Evolutionary conservation across 495 filamentous ascomycete species (phyloP).

Genomic region (Annulohypoxylon moriforme): DNA sequence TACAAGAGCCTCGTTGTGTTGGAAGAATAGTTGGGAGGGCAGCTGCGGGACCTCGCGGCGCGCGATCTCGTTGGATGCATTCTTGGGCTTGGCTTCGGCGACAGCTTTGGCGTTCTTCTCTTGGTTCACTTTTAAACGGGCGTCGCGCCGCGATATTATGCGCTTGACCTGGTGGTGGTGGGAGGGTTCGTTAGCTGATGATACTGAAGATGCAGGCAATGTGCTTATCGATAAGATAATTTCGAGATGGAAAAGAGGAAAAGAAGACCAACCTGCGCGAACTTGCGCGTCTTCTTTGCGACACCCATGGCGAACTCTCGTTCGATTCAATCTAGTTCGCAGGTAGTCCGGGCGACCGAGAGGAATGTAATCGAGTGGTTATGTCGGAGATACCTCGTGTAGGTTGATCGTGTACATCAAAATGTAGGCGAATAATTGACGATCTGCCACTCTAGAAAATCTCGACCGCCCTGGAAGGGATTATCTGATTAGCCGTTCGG

Average conservation of each 20-base stretch:
- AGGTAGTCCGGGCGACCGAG: not conserved
- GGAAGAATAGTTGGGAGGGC: slow-evolving; percentile 91
- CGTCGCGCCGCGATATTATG: slow-evolving; percentile 70
- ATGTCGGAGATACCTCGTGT: not conserved
- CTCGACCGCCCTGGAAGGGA: slow-evolving; percentile 45
- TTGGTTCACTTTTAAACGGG: slow-evolving; percentile 67
- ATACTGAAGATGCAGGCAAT: not conserved
- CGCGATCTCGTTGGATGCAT: slow-evolving; percentile 61
- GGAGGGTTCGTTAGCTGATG: slow-evolving; percentile 11
- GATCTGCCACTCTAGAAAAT: slow-evolving; percentile 41
- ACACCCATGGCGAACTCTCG: slow-evolving; percentile 64
- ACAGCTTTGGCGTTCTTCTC: slow-evolving; percentile 64
- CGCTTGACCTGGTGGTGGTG: slow-evolving; percentile 64
- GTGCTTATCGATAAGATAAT: slow-evolving; percentile 38
- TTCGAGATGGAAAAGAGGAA: not conserved
- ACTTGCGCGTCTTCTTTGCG: slow-evolving; percentile 74
- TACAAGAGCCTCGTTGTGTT: slow-evolving; percentile 88
- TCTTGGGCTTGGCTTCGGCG: slow-evolving; percentile 63
- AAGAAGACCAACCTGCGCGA: slow-evolving; percentile 45
- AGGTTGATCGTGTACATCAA: not conserved
- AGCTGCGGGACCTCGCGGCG: slow-evolving; percentile 78
- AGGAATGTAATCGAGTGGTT: not conserved
- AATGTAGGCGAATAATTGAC: not conserved
- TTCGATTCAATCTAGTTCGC: not conserved
- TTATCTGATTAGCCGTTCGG: slow-evolving; percentile 37